Evolutionary conservation across 2,329 filamentous ascomycete species (phyloP).

Genomic region (Arthroderma sp.): DNA sequence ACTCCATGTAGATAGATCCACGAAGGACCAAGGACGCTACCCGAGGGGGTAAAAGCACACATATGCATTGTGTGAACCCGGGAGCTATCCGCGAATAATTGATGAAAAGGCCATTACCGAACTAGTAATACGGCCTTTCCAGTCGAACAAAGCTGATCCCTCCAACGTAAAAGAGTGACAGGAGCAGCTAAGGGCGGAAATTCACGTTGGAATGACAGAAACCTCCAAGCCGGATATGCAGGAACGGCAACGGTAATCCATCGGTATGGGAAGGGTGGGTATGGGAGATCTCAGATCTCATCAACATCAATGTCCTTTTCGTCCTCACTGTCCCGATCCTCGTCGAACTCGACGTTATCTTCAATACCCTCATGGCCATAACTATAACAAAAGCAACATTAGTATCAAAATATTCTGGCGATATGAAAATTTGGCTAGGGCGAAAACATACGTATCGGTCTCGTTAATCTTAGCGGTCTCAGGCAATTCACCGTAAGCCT

Average conservation of each 20-base stretch:
- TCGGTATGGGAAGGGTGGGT: slow-evolving; percentile 3
- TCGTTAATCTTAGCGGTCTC: slow-evolving; percentile 99
- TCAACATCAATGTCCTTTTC: slow-evolving; percentile 86
- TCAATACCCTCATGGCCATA: slow-evolving; percentile 79
- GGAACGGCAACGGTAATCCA: background rate
- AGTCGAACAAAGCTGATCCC: too few relatives aligned
- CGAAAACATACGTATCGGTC: slow-evolving; percentile 65
- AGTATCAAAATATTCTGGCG: background rate
- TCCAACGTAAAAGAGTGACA: too few relatives aligned
- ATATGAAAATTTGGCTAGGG: background rate
- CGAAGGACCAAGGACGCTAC: too few relatives aligned
- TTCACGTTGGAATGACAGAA: too few relatives aligned
- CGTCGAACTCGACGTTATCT: slow-evolving; percentile 98
- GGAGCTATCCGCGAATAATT: too few relatives aligned
- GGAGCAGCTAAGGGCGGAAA: too few relatives aligned
- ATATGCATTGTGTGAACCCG: too few relatives aligned
- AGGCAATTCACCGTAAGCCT: slow-evolving; percentile 93
- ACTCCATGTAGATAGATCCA: too few relatives aligned
- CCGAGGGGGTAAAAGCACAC: too few relatives aligned
- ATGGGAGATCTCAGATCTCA: slow-evolving; percentile 56
- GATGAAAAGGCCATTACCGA: too few relatives aligned
- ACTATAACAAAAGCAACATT: slow-evolving; percentile 9
- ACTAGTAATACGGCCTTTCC: too few relatives aligned
- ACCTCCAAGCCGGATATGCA: background rate
- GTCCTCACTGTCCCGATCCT: slow-evolving; percentile 59